A percentile compares a stretch with the other conserved stretches of the same genome.
phyloP scores from a whole-genome alignment of 2,329 filamentous ascomycete genomes.

The Ophidiomyces ophidiicola region DNA sequence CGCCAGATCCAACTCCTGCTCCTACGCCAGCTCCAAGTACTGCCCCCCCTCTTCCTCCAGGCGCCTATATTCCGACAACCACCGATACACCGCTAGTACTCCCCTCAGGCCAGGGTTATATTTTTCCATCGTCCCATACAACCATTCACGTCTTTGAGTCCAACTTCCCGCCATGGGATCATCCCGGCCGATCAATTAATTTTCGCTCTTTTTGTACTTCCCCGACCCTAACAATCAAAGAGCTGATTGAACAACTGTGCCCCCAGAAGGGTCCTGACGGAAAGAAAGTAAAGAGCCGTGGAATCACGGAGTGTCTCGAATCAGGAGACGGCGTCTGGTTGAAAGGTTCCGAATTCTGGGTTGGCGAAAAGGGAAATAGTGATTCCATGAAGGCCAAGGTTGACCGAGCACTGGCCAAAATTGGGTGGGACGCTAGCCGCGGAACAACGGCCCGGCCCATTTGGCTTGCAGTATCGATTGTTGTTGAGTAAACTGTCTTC shows the following conservation, averaged over 20 bases:
- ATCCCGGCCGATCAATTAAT: constrained; percentile 27
- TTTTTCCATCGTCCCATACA: constrained; percentile 47
- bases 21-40: constrained; percentile 13
- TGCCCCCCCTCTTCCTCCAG: constrained; percentile 37
- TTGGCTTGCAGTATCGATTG: constrained; percentile 15
- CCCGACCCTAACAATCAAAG: constrained; percentile 40
- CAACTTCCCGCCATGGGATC: constrained; percentile 23
- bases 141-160: constrained; percentile 49
- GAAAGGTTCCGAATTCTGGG: constrained; percentile 45
- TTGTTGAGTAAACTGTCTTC: not conserved
- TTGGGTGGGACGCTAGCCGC: constrained; percentile 46
- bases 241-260: constrained; percentile 49
- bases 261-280: constrained; percentile 36
- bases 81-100: constrained; percentile 39
- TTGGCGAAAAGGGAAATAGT: constrained; percentile 13
- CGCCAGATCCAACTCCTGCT: constrained; percentile 11
- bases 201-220: constrained; percentile 45
- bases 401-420: constrained; percentile 40
- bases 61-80: constrained; percentile 45
- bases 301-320: constrained; percentile 46
- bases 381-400: constrained; percentile 31
- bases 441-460: constrained; percentile 15
- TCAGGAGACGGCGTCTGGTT: constrained; percentile 49
- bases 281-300: constrained; percentile 28
- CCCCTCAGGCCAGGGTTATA: constrained; percentile 50